Base-by-base conservation (phyloP, 140 eudicot genomes). In the Ambrosia hybrid region DNA sequence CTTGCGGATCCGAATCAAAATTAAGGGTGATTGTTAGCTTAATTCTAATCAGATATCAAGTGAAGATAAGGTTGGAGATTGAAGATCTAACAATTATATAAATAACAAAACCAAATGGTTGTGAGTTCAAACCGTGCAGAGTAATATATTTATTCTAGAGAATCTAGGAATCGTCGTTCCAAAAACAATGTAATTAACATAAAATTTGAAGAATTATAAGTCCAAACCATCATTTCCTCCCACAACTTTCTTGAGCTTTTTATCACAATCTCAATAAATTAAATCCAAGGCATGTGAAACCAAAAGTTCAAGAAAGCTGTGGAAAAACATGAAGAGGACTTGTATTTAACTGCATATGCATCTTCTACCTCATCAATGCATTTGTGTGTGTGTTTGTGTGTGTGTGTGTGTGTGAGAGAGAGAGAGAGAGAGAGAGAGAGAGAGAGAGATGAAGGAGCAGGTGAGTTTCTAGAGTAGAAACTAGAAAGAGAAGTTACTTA, bases 301-400 rank as follows among this genome's bases (percentile, higher is more conserved):
- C 16, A 34, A 73, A 82, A 82, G 86, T 82, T 78, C 83, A 82
- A 78, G 83, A 82, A 82, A 78, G 83, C 83, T 78, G 83, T 73
- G 86, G 83, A 82, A 82, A 52, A 82, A 76, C 83, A 82, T 82
- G 83, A 70, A 9, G 30, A 63, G 80, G 84, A 80, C 84, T 75
- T 80, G 77, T 55, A 14, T 55, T 21, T 46, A 11, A 43, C 21
- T 13, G 13, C 38, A 68, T 67, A 58, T 51, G 38, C 62, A 52
- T 39, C 70, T 70, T 56, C 73, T 33, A 41, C 53, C 55, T 67
- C 59, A 58, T 51, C 34, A 74, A 16, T 21, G 3, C 45, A 3
- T 59, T 21, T 43, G 46, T 6, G 46, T 41, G 46, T 8, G 53
- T 48, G n/a, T 48, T 9, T 48, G 14, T 49, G 9, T 65, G 5